Evolutionary conservation across 2,329 filamentous ascomycete genomes (phyloP).

Genomic region (Colletotrichum sp.): DNA sequence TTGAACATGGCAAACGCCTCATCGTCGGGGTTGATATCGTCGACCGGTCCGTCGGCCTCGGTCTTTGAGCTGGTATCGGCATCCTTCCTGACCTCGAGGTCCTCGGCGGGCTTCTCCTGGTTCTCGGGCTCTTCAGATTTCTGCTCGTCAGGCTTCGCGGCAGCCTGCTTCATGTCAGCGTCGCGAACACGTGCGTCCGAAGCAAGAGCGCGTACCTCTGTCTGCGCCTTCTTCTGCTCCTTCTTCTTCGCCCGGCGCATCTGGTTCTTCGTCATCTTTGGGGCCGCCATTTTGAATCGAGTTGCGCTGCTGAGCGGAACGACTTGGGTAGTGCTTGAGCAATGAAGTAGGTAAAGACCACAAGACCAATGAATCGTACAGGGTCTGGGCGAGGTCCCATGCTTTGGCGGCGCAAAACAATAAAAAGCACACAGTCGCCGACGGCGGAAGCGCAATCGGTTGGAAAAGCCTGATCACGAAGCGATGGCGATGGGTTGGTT

Average conservation of each 20-base stretch:
- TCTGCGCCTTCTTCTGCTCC: conserved; percentile 76
- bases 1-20: conserved; percentile 85
- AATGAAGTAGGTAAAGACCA: conserved; percentile 39
- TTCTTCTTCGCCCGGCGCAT: conserved; percentile 94
- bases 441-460: background rate
- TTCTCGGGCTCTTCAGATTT: conserved; percentile 30
- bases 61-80: conserved; percentile 37
- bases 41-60: conserved; percentile 54
- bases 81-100: conserved; percentile 50
- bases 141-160: conserved; percentile 27
- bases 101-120: conserved; percentile 31
- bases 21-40: conserved; percentile 74
- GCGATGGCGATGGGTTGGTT: background rate
- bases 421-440: background rate
- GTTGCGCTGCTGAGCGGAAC: conserved; percentile 15
- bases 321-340: conserved; percentile 30
- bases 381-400: conserved; percentile 33
- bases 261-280: conserved; percentile 92
- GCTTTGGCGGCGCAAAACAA: conserved; percentile 8
- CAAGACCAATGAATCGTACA: conserved; percentile 38
- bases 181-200: background rate
- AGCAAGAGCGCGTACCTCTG: conserved; percentile 48
- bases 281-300: conserved; percentile 59
- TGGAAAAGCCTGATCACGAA: background rate
- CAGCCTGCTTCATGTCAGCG: conserved; percentile 3